Percentiles rank a stretch among this genome's conserved stretches.
These are phyloP conservation scores for Starmera dryadoides DNA, from an alignment of 805 yeast genomes.

Conservation along the genomic window DNA sequence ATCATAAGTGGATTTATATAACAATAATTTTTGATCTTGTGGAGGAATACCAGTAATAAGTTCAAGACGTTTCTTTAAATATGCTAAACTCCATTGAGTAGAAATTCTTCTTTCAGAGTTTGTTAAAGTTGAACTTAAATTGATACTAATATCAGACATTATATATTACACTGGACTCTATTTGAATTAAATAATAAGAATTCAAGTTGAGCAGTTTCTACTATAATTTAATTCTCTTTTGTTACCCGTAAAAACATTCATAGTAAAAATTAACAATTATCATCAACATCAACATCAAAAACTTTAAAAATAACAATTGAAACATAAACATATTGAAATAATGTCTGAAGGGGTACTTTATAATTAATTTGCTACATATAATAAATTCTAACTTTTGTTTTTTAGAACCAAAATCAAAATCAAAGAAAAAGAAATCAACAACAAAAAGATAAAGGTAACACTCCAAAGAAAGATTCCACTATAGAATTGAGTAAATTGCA, in stretches of 20 bases:
- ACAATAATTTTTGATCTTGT: constrained; percentile 39
- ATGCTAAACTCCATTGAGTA: constrained; percentile 49
- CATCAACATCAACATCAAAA: neutral
- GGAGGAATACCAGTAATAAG: constrained; percentile 72
- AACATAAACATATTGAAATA: neutral
- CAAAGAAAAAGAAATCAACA: constrained; percentile 11
- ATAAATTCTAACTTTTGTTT: neutral
- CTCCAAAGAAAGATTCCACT: constrained; percentile 89
- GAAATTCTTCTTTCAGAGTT: constrained; percentile 65
- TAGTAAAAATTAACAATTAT: too few relatives aligned
- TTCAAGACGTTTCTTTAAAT: constrained; percentile 51
- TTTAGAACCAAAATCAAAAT: constrained; percentile 6
- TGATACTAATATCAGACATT: constrained; percentile 38
- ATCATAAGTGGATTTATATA: constrained; percentile 30
- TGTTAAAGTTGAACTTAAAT: constrained; percentile 57
- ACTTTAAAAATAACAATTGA: neutral
- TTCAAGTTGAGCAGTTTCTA: too few relatives aligned
- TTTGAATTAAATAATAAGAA: too few relatives aligned
- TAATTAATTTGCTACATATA: too few relatives aligned
- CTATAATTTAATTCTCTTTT: too few relatives aligned
- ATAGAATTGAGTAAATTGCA: constrained; percentile 71
- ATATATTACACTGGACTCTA: too few relatives aligned
- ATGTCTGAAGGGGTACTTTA: neutral
- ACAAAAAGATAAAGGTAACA: constrained; percentile 37
- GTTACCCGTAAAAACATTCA: neutral